phyloP scores from a whole-genome alignment of 305 asterid species.

The Fraxinus dipetala region DNA sequence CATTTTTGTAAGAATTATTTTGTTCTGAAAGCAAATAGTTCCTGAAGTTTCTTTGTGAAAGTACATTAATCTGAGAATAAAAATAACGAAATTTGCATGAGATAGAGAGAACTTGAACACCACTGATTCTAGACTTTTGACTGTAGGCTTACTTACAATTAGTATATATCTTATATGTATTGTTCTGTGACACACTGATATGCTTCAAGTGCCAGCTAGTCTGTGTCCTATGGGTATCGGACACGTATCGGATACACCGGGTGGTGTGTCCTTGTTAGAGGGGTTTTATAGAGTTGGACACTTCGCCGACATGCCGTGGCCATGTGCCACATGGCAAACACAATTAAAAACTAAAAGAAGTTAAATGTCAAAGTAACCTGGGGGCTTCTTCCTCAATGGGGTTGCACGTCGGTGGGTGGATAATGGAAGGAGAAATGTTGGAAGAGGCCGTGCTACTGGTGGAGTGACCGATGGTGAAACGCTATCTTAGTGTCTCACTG shows the following conservation, averaged over 20 bases:
- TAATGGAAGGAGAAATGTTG: not conserved
- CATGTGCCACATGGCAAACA: not conserved
- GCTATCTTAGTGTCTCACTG: not conserved
- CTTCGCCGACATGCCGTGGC: not conserved
- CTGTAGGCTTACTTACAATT: not conserved
- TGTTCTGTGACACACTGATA: no score
- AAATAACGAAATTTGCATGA: not conserved
- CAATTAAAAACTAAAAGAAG: not conserved
- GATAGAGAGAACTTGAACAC: not conserved
- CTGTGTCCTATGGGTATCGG: not conserved
- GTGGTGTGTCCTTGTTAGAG: not conserved
- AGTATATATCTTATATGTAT: not conserved
- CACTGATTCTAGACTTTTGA: not conserved
- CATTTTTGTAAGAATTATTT: slow-evolving; percentile 10
- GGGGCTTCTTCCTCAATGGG: not conserved
- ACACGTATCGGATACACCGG: not conserved
- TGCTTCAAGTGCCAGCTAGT: no score
- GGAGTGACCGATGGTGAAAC: not conserved
- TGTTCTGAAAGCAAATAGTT: not conserved
- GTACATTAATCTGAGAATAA: not conserved
- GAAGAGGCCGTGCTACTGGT: not conserved
- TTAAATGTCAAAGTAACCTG: not conserved
- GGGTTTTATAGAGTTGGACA: not conserved
- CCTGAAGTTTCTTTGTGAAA: not conserved
- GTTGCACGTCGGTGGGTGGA: not conserved